phyloP scores from a whole-genome alignment of 2,329 filamentous ascomycete species.

The Blastomyces parvus region DNA sequence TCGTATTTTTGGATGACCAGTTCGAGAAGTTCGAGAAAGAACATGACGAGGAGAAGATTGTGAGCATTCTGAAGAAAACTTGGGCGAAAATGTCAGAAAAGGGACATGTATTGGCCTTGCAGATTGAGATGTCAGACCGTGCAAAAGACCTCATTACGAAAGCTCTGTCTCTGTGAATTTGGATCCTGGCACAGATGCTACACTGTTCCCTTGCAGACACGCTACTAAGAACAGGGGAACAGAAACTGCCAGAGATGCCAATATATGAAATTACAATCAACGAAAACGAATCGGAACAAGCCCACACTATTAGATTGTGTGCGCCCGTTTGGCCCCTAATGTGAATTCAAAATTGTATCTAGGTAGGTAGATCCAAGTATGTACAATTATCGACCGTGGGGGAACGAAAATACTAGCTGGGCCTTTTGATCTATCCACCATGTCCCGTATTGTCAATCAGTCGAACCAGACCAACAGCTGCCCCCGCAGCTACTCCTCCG shows the following conservation, averaged over 20 bases:
- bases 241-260: not conserved
- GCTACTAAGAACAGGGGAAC: not conserved
- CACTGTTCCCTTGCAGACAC: not conserved
- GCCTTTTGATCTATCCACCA: not conserved
- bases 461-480: slow-evolving; percentile 55
- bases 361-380: not conserved
- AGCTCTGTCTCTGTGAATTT: slow-evolving; percentile 42
- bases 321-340: not conserved
- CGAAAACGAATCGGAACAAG: not conserved
- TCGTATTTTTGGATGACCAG: slow-evolving; percentile 81
- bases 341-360: not conserved
- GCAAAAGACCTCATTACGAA: slow-evolving; percentile 53
- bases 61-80: slow-evolving; percentile 61
- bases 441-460: slow-evolving; percentile 36
- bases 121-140: slow-evolving; percentile 55
- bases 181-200: not conserved
- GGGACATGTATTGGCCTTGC: slow-evolving; percentile 55
- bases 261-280: not conserved
- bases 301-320: not conserved
- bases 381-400: not conserved
- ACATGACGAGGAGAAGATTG: slow-evolving; percentile 67
- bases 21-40: slow-evolving; percentile 69
- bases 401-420: not conserved
- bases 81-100: slow-evolving; percentile 64
- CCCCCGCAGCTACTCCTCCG: slow-evolving; percentile 55